These are phyloP conservation scores for Rhizopogon sp. DNA, from an alignment of 768 basidiomycete genomes.

Conservation along the genomic window DNA sequence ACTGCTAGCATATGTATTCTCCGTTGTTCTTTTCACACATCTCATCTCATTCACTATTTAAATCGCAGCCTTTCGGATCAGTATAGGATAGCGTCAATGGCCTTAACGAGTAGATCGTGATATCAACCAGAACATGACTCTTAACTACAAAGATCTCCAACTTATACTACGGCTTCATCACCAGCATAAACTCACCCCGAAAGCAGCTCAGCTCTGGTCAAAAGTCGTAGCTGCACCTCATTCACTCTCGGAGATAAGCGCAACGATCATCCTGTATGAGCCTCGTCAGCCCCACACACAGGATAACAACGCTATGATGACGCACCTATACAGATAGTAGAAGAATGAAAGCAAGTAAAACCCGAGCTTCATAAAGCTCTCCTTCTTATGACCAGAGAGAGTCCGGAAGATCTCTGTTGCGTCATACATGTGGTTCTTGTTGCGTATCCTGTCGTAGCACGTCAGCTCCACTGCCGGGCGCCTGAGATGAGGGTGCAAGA, in stretches of 20 bases:
- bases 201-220: background rate
- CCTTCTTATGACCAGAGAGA: constrained; percentile 90
- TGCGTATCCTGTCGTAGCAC: constrained; percentile 62
- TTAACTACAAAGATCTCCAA: background rate
- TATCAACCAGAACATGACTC: background rate
- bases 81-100: background rate
- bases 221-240: constrained; percentile 17
- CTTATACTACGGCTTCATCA: background rate
- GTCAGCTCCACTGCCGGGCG: background rate
- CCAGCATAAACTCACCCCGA: background rate
- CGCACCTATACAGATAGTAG: constrained; percentile 87
- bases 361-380: constrained; percentile 91
- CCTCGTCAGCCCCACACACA: background rate
- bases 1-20: background rate
- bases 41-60: background rate
- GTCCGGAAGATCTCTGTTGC: constrained; percentile 99
- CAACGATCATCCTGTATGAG: constrained; percentile 71
- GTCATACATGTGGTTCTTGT: constrained; percentile 97
- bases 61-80: background rate
- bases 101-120: background rate
- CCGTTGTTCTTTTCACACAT: background rate
- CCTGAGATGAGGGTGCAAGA: background rate
- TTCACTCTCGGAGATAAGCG: constrained; percentile 78
- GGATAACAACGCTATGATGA: constrained; percentile 5
- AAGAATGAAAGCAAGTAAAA: constrained; percentile 91